Evolutionary conservation across 1,284 basidiomycete genomes (phyloP).

Genomic region (Vanrija humicola): DNA sequence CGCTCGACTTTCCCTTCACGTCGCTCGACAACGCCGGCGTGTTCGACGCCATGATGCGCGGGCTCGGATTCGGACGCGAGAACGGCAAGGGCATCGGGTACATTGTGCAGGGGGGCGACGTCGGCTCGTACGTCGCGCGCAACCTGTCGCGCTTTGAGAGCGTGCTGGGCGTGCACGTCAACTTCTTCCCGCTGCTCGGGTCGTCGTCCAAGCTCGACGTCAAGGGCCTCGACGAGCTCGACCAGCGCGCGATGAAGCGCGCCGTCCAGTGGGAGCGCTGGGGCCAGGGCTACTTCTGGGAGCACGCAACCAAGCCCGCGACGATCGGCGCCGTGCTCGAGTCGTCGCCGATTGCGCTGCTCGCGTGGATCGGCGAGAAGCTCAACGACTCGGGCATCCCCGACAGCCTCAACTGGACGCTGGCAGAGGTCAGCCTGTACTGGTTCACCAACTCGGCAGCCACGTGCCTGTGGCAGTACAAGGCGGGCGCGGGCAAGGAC

Average conservation of each 20-base stretch:
- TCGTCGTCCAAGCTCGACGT: conserved; percentile 3
- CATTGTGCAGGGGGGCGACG: conserved; percentile 46
- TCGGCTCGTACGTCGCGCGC: conserved; percentile 35
- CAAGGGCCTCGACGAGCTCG: conserved; percentile 11
- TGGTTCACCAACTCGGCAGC: conserved; percentile 49
- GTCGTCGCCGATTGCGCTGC: conserved; percentile 44
- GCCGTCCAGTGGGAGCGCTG: conserved; percentile 9
- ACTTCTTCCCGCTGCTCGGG: conserved; percentile 23
- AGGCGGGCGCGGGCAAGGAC: conserved; percentile 15
- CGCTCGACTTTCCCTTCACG: conserved; percentile 35
- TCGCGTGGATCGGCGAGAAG: conserved; percentile 52
- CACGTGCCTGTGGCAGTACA: conserved; percentile 50
- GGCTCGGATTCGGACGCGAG: conserved; percentile 35
- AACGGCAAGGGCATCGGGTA: conserved; percentile 25
- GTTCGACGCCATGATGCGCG: conserved; percentile 42
- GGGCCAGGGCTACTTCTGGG: conserved; percentile 17
- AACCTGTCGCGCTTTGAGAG: conserved; percentile 24
- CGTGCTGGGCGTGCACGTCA: conserved; percentile 27
- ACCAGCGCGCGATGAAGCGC: conserved; percentile 8
- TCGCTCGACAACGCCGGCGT: conserved; percentile 32
- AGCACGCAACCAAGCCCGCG: conserved; percentile 45
- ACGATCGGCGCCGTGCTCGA: conserved; percentile 48
- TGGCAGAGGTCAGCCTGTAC: conserved; percentile 47
- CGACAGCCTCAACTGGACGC: conserved; percentile 28
- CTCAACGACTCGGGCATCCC: conserved; percentile 12